A percentile compares a stretch with the other conserved stretches of the same genome.
phyloP scores from a whole-genome alignment of 768 basidiomycete species.

The Collybia nuda region DNA sequence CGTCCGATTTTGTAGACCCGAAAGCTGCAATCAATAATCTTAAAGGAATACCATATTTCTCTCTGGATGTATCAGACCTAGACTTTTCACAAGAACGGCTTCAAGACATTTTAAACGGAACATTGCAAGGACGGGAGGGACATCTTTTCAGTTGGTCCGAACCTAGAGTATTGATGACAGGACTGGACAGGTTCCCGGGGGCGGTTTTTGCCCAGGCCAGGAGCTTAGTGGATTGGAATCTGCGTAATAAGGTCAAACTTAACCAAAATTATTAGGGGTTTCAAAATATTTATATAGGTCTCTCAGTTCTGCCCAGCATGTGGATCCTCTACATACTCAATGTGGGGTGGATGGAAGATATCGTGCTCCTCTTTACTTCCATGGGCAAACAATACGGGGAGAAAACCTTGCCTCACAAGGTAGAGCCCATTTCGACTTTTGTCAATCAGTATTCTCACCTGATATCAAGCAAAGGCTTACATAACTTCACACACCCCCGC shows the following conservation, averaged over 20 bases:
- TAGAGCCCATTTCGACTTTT: constrained; percentile 24
- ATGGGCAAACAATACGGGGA: constrained; percentile 64
- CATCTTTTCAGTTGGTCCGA: constrained; percentile 59
- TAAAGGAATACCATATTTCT: constrained; percentile 83
- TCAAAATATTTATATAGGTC: neutral
- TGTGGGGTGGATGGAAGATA: constrained; percentile 98
- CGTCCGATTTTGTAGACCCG: constrained; percentile 62
- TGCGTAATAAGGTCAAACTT: constrained; percentile 69
- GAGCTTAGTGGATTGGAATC: constrained; percentile 92
- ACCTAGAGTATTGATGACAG: constrained; percentile 54
- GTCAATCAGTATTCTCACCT: constrained; percentile 3
- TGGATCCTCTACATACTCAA: constrained; percentile 74
- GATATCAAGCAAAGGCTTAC: constrained; percentile 66
- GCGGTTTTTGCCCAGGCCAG: constrained; percentile 77
- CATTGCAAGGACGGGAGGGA: constrained; percentile 35
- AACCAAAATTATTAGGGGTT: neutral
- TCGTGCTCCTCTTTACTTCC: constrained; percentile 75
- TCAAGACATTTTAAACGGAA: constrained; percentile 37
- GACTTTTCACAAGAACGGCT: constrained; percentile 32
- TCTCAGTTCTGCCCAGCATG: constrained; percentile 86
- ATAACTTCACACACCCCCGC: constrained; percentile 83
- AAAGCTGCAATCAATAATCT: constrained; percentile 55
- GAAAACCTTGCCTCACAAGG: constrained; percentile 72
- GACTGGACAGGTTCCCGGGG: constrained; percentile 64
- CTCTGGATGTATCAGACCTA: constrained; percentile 68